Evolutionary conservation across 1,284 basidiomycete genomes (phyloP).

Genomic region (Malassezia caprae): DNA sequence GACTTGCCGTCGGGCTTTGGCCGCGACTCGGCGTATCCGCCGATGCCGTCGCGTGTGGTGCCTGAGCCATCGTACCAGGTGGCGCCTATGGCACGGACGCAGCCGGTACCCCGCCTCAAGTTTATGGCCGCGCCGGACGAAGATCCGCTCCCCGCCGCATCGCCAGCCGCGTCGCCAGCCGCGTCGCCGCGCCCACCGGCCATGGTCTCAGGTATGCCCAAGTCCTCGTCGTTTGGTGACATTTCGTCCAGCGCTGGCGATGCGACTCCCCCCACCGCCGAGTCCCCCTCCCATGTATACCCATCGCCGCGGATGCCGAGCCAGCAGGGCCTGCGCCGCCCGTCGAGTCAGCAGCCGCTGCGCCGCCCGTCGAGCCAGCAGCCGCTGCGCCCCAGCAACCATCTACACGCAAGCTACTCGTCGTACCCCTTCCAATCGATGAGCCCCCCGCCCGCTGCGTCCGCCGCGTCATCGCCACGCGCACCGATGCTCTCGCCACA

Average conservation of each 20-base stretch:
- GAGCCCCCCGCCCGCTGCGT: not conserved
- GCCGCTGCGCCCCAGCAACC: not conserved
- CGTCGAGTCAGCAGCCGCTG: not conserved
- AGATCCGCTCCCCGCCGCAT: not conserved
- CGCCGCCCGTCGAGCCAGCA: not conserved
- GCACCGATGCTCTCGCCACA: not conserved
- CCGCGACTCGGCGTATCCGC: slow-evolving; percentile 36
- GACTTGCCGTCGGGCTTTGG: slow-evolving; percentile 35
- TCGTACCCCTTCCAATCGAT: not conserved
- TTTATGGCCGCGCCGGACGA: slow-evolving; percentile 19
- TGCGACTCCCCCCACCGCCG: not conserved
- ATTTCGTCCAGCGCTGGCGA: not conserved
- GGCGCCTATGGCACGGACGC: slow-evolving; percentile 15
- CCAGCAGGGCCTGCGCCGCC: not conserved
- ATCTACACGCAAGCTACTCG: not conserved
- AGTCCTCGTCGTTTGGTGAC: not conserved
- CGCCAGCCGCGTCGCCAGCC: not conserved
- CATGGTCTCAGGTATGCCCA: not conserved
- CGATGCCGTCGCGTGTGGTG: slow-evolving; percentile 20
- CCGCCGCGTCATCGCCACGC: slow-evolving; percentile 11
- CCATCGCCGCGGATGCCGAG: not conserved
- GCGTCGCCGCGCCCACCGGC: not conserved
- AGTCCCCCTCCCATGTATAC: not conserved
- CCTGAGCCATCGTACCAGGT: not conserved
- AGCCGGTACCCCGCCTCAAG: slow-evolving; percentile 17